These are phyloP conservation scores for Zoysia pacifica DNA, from an alignment of 176 grass and related monocot genomes.

Conservation along the genomic window DNA sequence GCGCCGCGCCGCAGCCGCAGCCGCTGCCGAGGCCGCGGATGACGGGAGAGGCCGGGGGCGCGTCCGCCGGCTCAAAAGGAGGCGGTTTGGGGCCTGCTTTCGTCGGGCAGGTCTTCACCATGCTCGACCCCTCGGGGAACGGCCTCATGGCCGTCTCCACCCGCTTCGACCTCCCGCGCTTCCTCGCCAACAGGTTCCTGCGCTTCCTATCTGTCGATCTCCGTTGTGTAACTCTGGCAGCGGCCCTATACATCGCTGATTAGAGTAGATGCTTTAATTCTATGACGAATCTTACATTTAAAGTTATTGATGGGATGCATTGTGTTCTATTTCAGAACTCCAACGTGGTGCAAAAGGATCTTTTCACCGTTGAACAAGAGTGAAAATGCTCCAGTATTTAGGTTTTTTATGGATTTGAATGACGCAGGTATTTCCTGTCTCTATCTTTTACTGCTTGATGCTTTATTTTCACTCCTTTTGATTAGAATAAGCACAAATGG, in stretches of 20 bases:
- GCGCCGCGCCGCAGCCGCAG: neutral
- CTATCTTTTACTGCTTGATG: no score
- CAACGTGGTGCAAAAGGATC: constrained; percentile 78
- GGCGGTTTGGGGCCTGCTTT: constrained; percentile 56
- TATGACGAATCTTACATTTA: neutral
- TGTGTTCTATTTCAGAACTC: constrained; percentile 52
- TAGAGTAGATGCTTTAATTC: no score
- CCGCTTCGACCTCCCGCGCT: constrained; percentile 72
- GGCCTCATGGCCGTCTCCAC: constrained; percentile 90
- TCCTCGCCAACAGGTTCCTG: constrained; percentile 68
- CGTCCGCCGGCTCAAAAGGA: neutral
- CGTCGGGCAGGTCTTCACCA: constrained; percentile 92
- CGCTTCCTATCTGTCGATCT: neutral
- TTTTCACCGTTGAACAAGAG: constrained; percentile 66
- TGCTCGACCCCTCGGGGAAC: constrained; percentile 95
- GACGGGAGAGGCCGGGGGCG: neutral
- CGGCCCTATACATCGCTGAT: no score
- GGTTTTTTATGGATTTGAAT: constrained; percentile 96
- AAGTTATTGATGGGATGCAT: neutral
- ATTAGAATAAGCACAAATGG: neutral
- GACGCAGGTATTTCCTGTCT: constrained; percentile 77
- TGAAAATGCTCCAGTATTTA: constrained; percentile 80
- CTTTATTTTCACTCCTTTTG: constrained; percentile 5
- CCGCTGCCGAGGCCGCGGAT: constrained; percentile 20
- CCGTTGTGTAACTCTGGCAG: neutral